These are phyloP conservation scores for Entelexis paramagnoliae DNA, from an alignment of 1,139 yeast genomes.

Conservation along the genomic window DNA sequence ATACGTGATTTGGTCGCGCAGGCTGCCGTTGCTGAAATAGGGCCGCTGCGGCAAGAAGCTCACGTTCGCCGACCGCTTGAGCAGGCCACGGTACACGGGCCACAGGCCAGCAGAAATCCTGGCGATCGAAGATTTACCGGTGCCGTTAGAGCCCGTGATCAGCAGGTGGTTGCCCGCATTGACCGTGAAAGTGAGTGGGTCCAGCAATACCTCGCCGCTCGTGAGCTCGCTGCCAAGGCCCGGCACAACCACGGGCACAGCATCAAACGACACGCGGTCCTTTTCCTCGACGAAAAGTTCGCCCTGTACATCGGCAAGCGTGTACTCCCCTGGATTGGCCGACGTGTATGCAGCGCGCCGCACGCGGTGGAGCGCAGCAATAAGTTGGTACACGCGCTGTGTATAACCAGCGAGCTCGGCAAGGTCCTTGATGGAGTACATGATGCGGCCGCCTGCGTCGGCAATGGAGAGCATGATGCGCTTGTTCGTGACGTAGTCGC, in stretches of 20 bases:
- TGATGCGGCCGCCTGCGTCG: slow-evolving; percentile 92
- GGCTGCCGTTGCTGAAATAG: slow-evolving; percentile 59
- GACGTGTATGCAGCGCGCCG: slow-evolving; percentile 43
- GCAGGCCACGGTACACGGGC: slow-evolving; percentile 77
- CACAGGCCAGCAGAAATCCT: slow-evolving; percentile 80
- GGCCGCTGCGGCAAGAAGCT: slow-evolving; percentile 90
- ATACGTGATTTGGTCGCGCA: slow-evolving; percentile 80
- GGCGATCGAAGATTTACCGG: slow-evolving; percentile 82
- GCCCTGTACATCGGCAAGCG: slow-evolving; percentile 53
- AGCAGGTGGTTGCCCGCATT: slow-evolving; percentile 61
- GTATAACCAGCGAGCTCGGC: slow-evolving; percentile 87
- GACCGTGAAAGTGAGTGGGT: slow-evolving; percentile 53
- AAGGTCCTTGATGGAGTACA: slow-evolving; percentile 91
- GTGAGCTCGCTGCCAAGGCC: slow-evolving; percentile 31
- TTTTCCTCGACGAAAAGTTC: slow-evolving; percentile 70
- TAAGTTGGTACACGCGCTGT: slow-evolving; percentile 66
- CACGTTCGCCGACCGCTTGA: slow-evolving; percentile 64
- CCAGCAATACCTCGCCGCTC: slow-evolving; percentile 40
- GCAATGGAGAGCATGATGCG: slow-evolving; percentile 83
- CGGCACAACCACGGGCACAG: slow-evolving; percentile 76
- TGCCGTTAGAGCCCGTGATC: slow-evolving; percentile 78
- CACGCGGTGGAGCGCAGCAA: slow-evolving; percentile 69
- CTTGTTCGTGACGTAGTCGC: slow-evolving; percentile 82
- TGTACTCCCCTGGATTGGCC: slow-evolving; percentile 22
- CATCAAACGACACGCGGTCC: slow-evolving; percentile 70